Evolutionary conservation across 2,329 filamentous ascomycete genomes (phyloP).

Genomic region (Colletotrichum limetticola): DNA sequence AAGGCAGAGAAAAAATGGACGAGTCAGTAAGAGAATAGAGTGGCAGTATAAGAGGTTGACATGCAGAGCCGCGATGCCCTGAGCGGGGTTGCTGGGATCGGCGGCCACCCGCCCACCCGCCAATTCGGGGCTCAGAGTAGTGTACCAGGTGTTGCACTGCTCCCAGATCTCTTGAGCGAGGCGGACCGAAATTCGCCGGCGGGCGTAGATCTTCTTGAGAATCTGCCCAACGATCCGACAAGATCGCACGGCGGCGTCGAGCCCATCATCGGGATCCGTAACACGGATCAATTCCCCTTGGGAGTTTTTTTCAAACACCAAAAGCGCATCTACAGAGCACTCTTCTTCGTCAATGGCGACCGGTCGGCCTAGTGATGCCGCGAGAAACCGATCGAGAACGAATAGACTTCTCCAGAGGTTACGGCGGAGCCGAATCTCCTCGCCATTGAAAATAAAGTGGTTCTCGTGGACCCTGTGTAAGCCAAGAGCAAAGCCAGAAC

Average conservation of each 20-base stretch:
- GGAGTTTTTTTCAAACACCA: conserved; percentile 34
- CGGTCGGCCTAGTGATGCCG: conserved; percentile 71
- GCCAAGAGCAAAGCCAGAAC: conserved; percentile 70
- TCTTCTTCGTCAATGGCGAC: conserved; percentile 71
- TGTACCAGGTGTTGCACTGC: conserved; percentile 63
- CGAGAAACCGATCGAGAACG: conserved; percentile 71
- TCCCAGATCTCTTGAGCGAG: conserved; percentile 67
- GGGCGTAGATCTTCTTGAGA: conserved; percentile 69
- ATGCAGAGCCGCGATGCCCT: conserved; percentile 70
- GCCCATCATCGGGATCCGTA: conserved; percentile 41
- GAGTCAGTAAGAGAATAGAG: conserved; percentile 70
- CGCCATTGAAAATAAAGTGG: conserved; percentile 60
- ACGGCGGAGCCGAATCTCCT: conserved; percentile 59
- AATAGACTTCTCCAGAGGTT: conserved; percentile 74
- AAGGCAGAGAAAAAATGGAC: conserved; percentile 72
- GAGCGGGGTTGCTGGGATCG: conserved; percentile 51
- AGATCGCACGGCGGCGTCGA: conserved; percentile 67
- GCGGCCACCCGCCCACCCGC: conserved; percentile 61
- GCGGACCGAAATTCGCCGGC: conserved; percentile 66
- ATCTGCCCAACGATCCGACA: conserved; percentile 68
- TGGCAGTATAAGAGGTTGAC: conserved; percentile 71
- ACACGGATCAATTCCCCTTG: conserved; percentile 24
- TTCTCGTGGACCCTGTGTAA: conserved; percentile 69
- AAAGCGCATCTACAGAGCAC: conserved; percentile 62
- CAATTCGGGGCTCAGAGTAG: conserved; percentile 57